Percentiles rank a stretch among this genome's conserved stretches.
Conservation (phyloP, 306 rosid genomes). For the Rosa lucieae region DNA sequence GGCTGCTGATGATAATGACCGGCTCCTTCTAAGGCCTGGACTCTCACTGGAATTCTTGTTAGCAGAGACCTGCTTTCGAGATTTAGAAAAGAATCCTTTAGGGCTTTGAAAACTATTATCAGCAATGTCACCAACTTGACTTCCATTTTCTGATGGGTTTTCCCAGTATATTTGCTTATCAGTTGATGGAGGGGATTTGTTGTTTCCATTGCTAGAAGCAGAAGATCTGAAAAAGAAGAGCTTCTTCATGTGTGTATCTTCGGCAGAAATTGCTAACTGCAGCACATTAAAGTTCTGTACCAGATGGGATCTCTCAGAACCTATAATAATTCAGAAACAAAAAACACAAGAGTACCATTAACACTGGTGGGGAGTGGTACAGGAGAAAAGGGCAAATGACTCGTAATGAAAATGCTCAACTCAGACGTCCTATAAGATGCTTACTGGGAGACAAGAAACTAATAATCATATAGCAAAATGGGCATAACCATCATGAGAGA, state of each 20-base stretch:
- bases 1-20: slow-evolving; percentile 81
- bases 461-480: neutral
- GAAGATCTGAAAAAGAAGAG: slow-evolving; percentile 82
- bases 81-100: slow-evolving; percentile 49
- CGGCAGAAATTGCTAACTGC: slow-evolving; percentile 22
- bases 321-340: slow-evolving; percentile 24
- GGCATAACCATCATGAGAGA: slow-evolving; percentile 5
- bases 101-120: slow-evolving; percentile 49
- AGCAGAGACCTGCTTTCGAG: slow-evolving; percentile 53
- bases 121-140: slow-evolving; percentile 34
- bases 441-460: neutral
- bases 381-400: neutral
- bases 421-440: neutral
- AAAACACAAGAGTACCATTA: slow-evolving; percentile 14
- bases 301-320: slow-evolving; percentile 26
- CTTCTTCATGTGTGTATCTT: slow-evolving; percentile 67
- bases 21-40: slow-evolving; percentile 79
- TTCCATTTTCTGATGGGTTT: slow-evolving; percentile 48
- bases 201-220: slow-evolving; percentile 55
- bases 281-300: slow-evolving; percentile 36
- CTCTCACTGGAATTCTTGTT: slow-evolving; percentile 43
- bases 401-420: neutral
- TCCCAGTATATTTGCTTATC: slow-evolving; percentile 55
- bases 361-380: slow-evolving; percentile 5
- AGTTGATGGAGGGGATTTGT: slow-evolving; percentile 45